These are phyloP conservation scores for Colletotrichum orchidophilum DNA, from an alignment of 2,329 filamentous ascomycete species.

Conservation along the genomic window DNA sequence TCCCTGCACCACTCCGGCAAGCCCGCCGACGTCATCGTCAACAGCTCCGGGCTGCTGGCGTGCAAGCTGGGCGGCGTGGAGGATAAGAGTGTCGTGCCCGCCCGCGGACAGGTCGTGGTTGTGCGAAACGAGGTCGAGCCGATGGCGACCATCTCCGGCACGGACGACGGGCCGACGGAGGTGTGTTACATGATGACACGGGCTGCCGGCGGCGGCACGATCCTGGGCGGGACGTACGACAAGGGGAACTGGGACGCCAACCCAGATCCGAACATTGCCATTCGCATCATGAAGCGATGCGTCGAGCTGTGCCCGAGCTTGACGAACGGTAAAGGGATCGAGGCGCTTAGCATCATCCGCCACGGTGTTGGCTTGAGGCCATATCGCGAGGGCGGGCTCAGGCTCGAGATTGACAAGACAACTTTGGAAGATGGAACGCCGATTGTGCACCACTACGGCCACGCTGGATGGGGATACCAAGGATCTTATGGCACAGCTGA, in stretches of 20 bases:
- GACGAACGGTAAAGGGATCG: conserved; percentile 72
- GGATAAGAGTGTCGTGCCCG: conserved; percentile 71
- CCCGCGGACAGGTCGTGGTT: conserved; percentile 78
- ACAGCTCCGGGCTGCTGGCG: conserved; percentile 75
- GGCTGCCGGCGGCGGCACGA: conserved; percentile 80
- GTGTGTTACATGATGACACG: conserved; percentile 84
- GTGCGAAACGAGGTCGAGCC: conserved; percentile 80
- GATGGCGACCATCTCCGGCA: conserved; percentile 77
- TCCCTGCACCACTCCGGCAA: conserved; percentile 65
- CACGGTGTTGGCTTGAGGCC: conserved; percentile 87
- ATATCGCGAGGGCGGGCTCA: conserved; percentile 75
- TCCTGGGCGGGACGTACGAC: conserved; percentile 88
- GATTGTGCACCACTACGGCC: conserved; percentile 85
- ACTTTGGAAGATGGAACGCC: conserved; percentile 60
- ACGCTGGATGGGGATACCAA: conserved; percentile 81
- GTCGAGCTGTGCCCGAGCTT: conserved; percentile 72
- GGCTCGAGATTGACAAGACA: conserved; percentile 78
- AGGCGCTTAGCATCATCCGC: conserved; percentile 78
- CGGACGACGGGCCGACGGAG: conserved; percentile 78
- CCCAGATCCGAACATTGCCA: conserved; percentile 81
- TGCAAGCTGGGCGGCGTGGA: conserved; percentile 73
- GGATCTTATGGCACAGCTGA: conserved; percentile 76
- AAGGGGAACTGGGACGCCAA: conserved; percentile 81
- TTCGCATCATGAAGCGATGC: conserved; percentile 84
- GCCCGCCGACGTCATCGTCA: conserved; percentile 70